A percentile compares a stretch with the other conserved stretches of the same genome.
These are phyloP conservation scores for Eucalyptus shirleyi DNA, from an alignment of 345 rosid species.

Conservation along the genomic window DNA sequence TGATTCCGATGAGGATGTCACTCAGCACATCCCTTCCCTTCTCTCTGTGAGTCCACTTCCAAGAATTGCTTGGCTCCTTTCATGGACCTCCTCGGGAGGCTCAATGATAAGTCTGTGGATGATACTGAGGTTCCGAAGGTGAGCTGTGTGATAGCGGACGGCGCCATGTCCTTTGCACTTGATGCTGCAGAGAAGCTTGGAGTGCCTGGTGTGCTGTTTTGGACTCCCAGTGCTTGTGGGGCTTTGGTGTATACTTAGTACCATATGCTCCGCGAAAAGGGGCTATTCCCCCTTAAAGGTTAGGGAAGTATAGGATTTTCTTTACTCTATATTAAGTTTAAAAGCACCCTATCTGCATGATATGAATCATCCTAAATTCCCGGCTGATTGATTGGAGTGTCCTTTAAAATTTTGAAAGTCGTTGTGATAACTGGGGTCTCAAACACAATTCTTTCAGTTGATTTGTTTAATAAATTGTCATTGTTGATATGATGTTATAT, in stretches of 20 bases:
- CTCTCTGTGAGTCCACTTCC: background rate
- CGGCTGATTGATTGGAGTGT: background rate
- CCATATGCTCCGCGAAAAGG: background rate
- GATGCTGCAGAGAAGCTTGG: conserved; percentile 13
- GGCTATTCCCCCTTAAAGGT: conserved; percentile 16
- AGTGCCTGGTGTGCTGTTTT: conserved; percentile 3
- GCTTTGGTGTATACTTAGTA: background rate
- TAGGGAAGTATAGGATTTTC: background rate
- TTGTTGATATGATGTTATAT: background rate
- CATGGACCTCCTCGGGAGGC: background rate
- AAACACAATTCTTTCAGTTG: background rate
- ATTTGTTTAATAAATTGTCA: background rate
- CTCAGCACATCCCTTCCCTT: background rate
- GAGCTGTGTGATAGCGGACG: conserved; percentile 18
- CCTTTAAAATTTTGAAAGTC: background rate
- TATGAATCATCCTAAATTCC: background rate
- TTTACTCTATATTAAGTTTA: background rate
- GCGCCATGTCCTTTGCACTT: conserved; percentile 14
- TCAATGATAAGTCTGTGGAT: background rate
- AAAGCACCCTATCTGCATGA: background rate
- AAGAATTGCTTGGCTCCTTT: background rate
- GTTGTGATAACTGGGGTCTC: background rate
- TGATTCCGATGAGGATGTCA: background rate
- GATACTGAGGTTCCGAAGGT: conserved; percentile 1
- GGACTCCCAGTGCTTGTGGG: conserved; percentile 11